A percentile compares a stretch with the other conserved stretches of the same genome.
These are phyloP conservation scores for Epichloe gansuensis DNA, from an alignment of 2,329 filamentous ascomycete genomes.

Conservation along the genomic window DNA sequence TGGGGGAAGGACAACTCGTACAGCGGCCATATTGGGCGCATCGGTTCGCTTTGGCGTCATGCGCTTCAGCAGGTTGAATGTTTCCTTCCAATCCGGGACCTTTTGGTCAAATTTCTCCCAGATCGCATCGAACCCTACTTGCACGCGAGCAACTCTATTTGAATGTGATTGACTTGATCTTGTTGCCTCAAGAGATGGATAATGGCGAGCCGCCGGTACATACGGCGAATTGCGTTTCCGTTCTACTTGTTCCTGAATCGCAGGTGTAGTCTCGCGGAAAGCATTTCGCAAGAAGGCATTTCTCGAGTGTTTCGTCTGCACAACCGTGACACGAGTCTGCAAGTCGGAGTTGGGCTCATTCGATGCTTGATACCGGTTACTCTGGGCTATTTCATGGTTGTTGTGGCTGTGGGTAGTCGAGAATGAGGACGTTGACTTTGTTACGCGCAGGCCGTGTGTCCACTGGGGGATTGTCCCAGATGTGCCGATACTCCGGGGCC, in stretches of 20 bases:
- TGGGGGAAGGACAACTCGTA: slow-evolving; percentile 23
- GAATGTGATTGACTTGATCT: slow-evolving; percentile 12
- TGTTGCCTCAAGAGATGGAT: slow-evolving; percentile 15
- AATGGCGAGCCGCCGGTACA: slow-evolving; percentile 15
- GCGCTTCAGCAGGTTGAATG: slow-evolving; percentile 24
- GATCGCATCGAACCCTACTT: slow-evolving; percentile 23
- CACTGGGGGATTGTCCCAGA: slow-evolving; percentile 11
- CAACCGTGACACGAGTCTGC: neutral
- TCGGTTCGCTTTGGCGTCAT: slow-evolving; percentile 22
- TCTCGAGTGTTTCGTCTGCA: slow-evolving; percentile 10
- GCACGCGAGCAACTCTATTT: slow-evolving; percentile 18
- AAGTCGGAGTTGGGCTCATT: slow-evolving; percentile 5
- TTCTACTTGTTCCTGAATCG: slow-evolving; percentile 9
- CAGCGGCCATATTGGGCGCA: slow-evolving; percentile 22
- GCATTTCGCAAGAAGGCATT: slow-evolving; percentile 18
- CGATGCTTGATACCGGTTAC: neutral
- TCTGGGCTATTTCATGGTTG: neutral
- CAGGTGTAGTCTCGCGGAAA: slow-evolving; percentile 14
- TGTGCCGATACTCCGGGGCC: slow-evolving; percentile 20
- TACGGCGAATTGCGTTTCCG: slow-evolving; percentile 15
- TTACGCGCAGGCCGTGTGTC: slow-evolving; percentile 11
- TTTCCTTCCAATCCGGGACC: slow-evolving; percentile 26
- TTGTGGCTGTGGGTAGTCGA: neutral
- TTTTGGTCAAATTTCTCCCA: slow-evolving; percentile 16
- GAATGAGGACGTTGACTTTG: neutral